Evolutionary conservation across 495 filamentous ascomycete species (phyloP), one percentile per base, ranked within the genome.

Genomic region (Podospora bellae-mahoneyi): DNA sequence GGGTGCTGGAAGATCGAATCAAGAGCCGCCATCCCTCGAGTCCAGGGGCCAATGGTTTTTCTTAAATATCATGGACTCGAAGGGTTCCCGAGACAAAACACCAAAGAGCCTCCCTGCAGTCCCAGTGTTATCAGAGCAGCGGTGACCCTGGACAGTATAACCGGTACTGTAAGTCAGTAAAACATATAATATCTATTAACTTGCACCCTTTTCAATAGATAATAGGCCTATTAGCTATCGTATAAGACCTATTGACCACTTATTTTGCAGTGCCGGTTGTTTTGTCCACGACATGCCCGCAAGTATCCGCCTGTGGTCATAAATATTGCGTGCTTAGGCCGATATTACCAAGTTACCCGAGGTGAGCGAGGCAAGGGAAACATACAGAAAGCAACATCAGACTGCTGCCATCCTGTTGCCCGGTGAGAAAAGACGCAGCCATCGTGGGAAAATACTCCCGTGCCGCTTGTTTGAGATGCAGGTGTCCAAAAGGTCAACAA

Each of bases 401-500:
- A 7, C 7, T 48, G 39, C 39, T 48, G 9, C 39, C 39, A 48
- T 48, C 39, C 39, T 48, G 39, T 48, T 48, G 39, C 39, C 39
- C 39, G 39, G 39, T 48, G 39, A 48, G 39, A 48, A 10, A 2
- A 10, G 39, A 48, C 15, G 39, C 39, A 48, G 13, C 15, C 39
- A 48, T 10, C 7, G 39, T 48, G 39, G 39, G 9, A 48, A 10
- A 48, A 48, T 48, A 48, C 13, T 48, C 9, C 39, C 39, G 39
- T 48, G 39, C 39, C 39, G 39, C 39, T 48, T 48, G 39, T 48
- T 48, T 48, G 39, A 48, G 55, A 58, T 58, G 55, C 55, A 58
- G 23, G 55, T 26, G 55, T 58, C 55, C 55, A 20, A n/a, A 26
- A 26, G 18, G n/a, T 58, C 23, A 58, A 58, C 39, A 48, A 48